phyloP scores from a whole-genome alignment of 495 filamentous ascomycete genomes.

The Massariosphaeria phaeospora region DNA sequence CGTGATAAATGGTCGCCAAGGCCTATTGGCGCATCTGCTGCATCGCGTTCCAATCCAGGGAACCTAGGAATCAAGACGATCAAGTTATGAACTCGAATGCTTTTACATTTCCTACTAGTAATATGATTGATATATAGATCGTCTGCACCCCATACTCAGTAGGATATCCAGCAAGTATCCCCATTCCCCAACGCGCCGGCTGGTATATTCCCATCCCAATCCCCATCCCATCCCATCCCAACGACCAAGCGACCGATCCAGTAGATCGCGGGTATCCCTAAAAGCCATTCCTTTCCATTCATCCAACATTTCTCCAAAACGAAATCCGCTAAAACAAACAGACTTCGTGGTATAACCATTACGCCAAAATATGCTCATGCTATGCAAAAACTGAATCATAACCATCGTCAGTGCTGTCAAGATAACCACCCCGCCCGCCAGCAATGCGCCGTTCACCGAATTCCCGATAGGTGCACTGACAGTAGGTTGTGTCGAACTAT shows the following conservation, averaged over 20 bases:
- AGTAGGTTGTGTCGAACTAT: too few species aligned
- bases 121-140: background rate
- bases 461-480: too few species aligned
- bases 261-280: conserved; percentile 15
- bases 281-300: background rate
- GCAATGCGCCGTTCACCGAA: background rate
- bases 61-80: background rate
- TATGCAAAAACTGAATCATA: conserved; percentile 4
- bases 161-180: too few species aligned
- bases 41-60: background rate
- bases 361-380: conserved; percentile 8
- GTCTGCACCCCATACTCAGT: background rate
- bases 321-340: background rate
- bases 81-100: background rate
- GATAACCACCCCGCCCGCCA: too few species aligned
- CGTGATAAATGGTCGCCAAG: background rate
- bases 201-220: background rate
- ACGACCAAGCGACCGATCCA: background rate
- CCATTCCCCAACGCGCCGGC: background rate
- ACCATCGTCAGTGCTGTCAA: too few species aligned
- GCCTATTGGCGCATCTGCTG: background rate
- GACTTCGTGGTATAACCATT: background rate
- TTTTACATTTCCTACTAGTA: background rate
- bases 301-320: background rate
- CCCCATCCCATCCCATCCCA: background rate